Base-by-base conservation (phyloP, 169 alveolate genomes). In the Plasmodium inui region DNA sequence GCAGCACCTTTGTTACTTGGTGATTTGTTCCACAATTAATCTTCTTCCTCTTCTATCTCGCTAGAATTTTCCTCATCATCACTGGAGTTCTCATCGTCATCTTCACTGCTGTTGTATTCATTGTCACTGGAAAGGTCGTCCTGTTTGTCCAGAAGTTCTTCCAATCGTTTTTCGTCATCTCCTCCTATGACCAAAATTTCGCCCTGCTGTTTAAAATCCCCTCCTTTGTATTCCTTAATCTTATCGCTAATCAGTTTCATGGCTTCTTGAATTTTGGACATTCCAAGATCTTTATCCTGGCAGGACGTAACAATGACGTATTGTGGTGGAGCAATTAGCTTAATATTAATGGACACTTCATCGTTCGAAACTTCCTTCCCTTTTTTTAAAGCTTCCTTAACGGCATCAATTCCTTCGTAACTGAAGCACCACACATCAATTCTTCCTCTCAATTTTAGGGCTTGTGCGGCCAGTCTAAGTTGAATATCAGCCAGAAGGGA, bases 401-500 rank as follows among this genome's bases (percentile, higher is more conserved):
- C 99, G n/a, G 99, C 99, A 91, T 98, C 99, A 46, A 98, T 97
- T 30, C 99, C 99, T 78, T 98, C 99, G 90, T 97, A 98, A 17
- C 98, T 98, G 84, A 97, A 98, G 94, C 99, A 99, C 95, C 99
- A 98, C 37, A 98, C 98, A 90, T 98, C 98, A 19, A 98, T 97
- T 83, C 98, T 98, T 70, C 98, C 98, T 93, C 98, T 96, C 71
- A 98, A 96, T 90, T 97, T 97, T 70, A 98, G 76, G n/a, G 98
- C 98, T 84, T 98, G 99, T 3, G 99, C 99, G 9, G 98, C 93
- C 30, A 98, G 94, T 28, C 99, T 86, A n/a, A 96, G 95, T 89
- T 97, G 95, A 22, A 98, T 97, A 71, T 97, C 99, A 61, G 96
- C 86, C 82, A 97, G 91, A 9, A 97, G 95, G n/a, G 99, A 97